These are phyloP conservation scores for Crucibulum laeve DNA, from an alignment of 768 basidiomycete species.

Conservation along the genomic window DNA sequence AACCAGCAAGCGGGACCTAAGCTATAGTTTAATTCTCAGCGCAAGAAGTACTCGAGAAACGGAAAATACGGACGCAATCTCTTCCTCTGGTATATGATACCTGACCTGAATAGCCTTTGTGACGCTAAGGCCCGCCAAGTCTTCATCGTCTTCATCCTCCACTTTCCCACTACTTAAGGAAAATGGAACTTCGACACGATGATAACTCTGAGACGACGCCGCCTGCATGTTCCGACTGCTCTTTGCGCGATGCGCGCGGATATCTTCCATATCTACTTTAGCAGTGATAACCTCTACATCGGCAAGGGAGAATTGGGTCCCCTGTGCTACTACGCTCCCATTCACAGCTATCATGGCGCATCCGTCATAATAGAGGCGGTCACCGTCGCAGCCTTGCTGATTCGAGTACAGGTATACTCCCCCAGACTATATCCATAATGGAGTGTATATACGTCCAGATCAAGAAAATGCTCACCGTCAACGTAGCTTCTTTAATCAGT, in stretches of 20 bases:
- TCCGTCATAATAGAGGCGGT: constrained; percentile 96
- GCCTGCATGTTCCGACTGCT: constrained; percentile 91
- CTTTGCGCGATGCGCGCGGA: constrained; percentile 81
- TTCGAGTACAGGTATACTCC: constrained; percentile 98
- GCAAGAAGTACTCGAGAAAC: not conserved
- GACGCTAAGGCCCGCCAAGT: constrained; percentile 32
- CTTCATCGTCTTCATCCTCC: constrained; percentile 54
- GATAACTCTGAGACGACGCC: constrained; percentile 67
- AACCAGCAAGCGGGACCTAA: constrained; percentile 98
- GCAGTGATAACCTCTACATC: constrained; percentile 97
- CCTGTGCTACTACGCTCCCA: constrained; percentile 89
- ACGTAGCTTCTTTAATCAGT: constrained; percentile 93
- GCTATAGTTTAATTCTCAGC: constrained; percentile 31
- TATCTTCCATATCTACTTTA: constrained; percentile 95
- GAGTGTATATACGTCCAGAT: not conserved
- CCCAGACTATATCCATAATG: constrained; percentile 58
- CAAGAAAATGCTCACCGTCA: constrained; percentile 55
- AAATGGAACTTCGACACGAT: constrained; percentile 79
- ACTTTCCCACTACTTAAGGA: constrained; percentile 75
- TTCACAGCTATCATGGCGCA: constrained; percentile 96
- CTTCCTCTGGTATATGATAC: constrained; percentile 91
- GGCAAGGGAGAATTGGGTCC: constrained; percentile 91
- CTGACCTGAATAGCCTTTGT: constrained; percentile 42
- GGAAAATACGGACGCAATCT: constrained; percentile 81
- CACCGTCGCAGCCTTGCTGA: constrained; percentile 98